phyloP scores from a whole-genome alignment of 306 rosid species.

The Biancaea sappan region DNA sequence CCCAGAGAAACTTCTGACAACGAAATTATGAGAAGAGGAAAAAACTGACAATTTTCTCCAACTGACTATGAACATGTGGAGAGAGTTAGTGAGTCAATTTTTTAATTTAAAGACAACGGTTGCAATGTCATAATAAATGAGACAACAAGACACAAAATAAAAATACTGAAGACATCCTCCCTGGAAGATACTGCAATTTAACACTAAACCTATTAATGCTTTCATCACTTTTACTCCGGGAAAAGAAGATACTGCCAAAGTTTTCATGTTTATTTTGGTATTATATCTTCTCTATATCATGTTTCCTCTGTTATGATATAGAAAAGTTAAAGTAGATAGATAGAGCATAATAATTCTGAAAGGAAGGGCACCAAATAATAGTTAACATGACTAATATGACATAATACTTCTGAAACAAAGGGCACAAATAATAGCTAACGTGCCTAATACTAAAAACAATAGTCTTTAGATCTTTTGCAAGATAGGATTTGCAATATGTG shows the following conservation, averaged over 20 bases:
- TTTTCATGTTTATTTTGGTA: neutral
- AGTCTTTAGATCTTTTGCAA: neutral
- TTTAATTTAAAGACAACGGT: neutral
- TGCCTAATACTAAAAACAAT: neutral
- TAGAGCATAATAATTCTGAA: neutral
- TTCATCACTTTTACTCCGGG: neutral
- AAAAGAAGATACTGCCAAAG: neutral
- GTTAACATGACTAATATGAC: neutral
- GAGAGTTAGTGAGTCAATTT: neutral
- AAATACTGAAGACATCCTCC: neutral
- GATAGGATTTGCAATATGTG: neutral
- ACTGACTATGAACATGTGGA: neutral
- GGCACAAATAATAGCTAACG: neutral
- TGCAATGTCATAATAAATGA: neutral
- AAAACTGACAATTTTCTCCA: neutral
- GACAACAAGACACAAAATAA: neutral
- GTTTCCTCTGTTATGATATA: neutral
- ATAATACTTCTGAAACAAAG: neutral
- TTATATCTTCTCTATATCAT: neutral
- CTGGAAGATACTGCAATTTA: neutral
- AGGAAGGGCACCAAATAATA: neutral
- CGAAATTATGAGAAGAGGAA: neutral
- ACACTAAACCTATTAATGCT: conserved; percentile 1
- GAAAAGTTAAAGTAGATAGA: neutral
- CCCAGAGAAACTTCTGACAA: conserved; percentile 24